Percentiles rank a stretch among this genome's conserved stretches.
phyloP scores from a whole-genome alignment of 306 rosid genomes.

The Lathyrus oleraceus region DNA sequence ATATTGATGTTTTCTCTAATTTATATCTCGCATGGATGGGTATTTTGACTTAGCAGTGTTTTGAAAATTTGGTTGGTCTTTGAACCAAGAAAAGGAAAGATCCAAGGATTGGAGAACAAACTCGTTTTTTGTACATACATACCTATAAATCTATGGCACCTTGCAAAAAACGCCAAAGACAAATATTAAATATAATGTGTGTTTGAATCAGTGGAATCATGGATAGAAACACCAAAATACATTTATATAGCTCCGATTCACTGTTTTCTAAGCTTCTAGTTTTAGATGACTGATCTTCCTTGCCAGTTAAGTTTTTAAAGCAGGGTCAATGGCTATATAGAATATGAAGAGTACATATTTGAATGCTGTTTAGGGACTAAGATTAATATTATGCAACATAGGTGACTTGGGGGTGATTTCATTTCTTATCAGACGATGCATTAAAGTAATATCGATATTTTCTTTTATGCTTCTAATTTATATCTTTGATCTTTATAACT shows the following conservation, averaged over 20 bases:
- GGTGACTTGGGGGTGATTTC: constrained; percentile 21
- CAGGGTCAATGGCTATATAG: not conserved
- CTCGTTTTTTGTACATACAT: not conserved
- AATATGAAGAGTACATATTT: not conserved
- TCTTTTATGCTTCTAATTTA: not conserved
- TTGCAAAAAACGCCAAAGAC: constrained; percentile 2
- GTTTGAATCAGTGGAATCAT: constrained; percentile 9
- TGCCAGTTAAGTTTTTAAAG: not conserved
- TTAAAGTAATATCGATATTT: constrained; percentile 4
- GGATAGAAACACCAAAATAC: constrained; percentile 23
- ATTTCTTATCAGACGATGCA: constrained; percentile 8
- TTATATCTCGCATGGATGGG: not conserved
- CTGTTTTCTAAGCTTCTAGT: constrained; percentile 18
- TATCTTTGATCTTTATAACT: not conserved
- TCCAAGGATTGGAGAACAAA: constrained; percentile 21
- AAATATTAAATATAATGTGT: not conserved
- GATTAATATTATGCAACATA: constrained; percentile 20
- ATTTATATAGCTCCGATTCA: not conserved
- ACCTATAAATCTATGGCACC: not conserved
- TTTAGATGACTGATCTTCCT: constrained; percentile 22
- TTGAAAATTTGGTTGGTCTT: constrained; percentile 1
- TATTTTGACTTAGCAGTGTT: constrained; percentile 6
- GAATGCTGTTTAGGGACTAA: constrained; percentile 18
- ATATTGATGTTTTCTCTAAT: constrained; percentile 13
- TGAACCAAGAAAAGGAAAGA: constrained; percentile 16